Percentiles rank a stretch among this genome's conserved stretches.
Evolutionary conservation across 768 basidiomycete genomes (phyloP).

Genomic region (Atractiella rhizophila): DNA sequence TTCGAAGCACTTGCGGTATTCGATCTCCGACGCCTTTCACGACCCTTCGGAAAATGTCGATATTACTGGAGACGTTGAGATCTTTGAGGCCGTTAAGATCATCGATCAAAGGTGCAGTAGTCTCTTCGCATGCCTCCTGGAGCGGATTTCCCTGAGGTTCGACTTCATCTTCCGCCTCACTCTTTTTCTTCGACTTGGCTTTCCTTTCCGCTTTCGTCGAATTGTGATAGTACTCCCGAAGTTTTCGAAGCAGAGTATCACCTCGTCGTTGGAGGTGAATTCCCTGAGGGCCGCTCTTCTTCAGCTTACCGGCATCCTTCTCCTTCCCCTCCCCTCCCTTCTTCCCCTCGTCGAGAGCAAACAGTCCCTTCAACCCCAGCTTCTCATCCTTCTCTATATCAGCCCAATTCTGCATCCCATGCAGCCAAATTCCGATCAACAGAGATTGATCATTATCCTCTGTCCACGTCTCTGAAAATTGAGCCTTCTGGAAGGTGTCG

Average conservation of each 20-base stretch:
- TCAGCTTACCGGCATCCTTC: neutral
- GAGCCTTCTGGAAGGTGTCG: constrained; percentile 74
- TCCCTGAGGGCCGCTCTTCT: neutral
- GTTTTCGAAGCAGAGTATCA: constrained; percentile 4
- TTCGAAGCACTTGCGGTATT: too few species aligned
- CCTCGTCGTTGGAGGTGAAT: constrained; percentile 4
- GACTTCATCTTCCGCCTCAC: neutral
- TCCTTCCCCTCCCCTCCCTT: constrained; percentile 29
- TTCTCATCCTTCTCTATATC: constrained; percentile 65
- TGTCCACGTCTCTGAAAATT: constrained; percentile 84
- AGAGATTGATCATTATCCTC: constrained; percentile 80
- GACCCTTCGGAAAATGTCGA: too few species aligned
- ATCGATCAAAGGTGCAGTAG: too few species aligned
- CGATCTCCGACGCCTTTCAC: too few species aligned
- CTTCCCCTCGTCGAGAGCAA: constrained; percentile 95
- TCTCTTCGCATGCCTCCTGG: too few species aligned
- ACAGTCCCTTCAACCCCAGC: constrained; percentile 65
- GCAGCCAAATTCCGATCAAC: constrained; percentile 68
- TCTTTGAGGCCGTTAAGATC: too few species aligned
- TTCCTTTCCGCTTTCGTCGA: too few species aligned
- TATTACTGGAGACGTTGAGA: too few species aligned
- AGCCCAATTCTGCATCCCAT: constrained; percentile 96
- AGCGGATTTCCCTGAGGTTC: too few species aligned
- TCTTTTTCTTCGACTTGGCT: too few species aligned
- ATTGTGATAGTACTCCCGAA: too few species aligned